These are phyloP conservation scores for Mallotus japonicus DNA, from an alignment of 441 rosid species.

Conservation along the genomic window DNA sequence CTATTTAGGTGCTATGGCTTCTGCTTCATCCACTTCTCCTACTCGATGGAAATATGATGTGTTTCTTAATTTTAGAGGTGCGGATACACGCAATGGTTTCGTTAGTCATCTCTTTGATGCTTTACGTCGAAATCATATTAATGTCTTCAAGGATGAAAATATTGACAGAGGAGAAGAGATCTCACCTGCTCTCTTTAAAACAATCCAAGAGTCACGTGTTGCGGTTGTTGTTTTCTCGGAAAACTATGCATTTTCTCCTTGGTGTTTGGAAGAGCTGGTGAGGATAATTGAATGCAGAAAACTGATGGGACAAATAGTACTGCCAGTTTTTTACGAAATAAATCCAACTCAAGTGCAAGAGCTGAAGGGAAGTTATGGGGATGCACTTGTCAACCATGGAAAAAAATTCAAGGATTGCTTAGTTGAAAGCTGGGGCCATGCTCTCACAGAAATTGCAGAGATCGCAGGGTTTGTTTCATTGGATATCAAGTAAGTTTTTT, in stretches of 20 bases:
- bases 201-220: conserved; percentile 23
- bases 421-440: conserved; percentile 33
- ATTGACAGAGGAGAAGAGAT: conserved; percentile 18
- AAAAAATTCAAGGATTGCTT: background rate
- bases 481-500: background rate
- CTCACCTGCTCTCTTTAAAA: conserved; percentile 3
- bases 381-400: background rate
- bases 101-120: background rate
- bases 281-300: conserved; percentile 26
- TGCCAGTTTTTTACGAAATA: conserved; percentile 38
- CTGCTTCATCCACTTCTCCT: background rate
- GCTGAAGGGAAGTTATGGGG: conserved; percentile 26
- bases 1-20: background rate
- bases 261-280: conserved; percentile 31
- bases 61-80: conserved; percentile 11
- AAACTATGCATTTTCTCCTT: conserved; percentile 31
- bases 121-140: background rate
- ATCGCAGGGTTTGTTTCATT: conserved; percentile 31
- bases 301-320: conserved; percentile 2
- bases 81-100: background rate
- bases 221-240: conserved; percentile 27
- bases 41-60: conserved; percentile 1
- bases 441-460: conserved; percentile 24
- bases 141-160: background rate
- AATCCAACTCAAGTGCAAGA: conserved; percentile 30